A percentile compares a stretch with the other conserved stretches of the same genome.
Conservation (phyloP, 768 basidiomycete species). For the Lentinula detonsa region DNA sequence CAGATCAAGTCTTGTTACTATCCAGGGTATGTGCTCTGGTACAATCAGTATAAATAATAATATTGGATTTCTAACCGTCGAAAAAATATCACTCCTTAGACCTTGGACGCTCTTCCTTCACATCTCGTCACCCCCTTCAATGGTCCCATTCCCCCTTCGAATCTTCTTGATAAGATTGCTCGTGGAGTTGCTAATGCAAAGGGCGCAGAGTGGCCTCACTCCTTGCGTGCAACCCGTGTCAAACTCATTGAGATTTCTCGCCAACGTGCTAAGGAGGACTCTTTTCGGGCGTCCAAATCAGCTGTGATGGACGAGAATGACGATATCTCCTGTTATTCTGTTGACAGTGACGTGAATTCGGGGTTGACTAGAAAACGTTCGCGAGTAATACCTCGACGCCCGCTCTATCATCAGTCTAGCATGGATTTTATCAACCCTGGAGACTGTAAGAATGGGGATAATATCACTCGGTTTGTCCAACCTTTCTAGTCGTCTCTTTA, state of each 20-base stretch:
- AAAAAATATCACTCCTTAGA: slow-evolving; percentile 33
- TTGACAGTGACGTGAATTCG: slow-evolving; percentile 36
- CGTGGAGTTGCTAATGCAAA: slow-evolving; percentile 71
- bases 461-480: slow-evolving; percentile 53
- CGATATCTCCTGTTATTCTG: slow-evolving; percentile 20
- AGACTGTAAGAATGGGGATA: slow-evolving; percentile 43
- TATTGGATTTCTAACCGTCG: background rate
- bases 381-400: slow-evolving; percentile 33
- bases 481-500: slow-evolving; percentile 6
- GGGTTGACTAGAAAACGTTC: slow-evolving; percentile 26
- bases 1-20: slow-evolving; percentile 64
- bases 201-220: slow-evolving; percentile 79
- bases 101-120: slow-evolving; percentile 75
- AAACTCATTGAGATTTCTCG: slow-evolving; percentile 81
- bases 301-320: slow-evolving; percentile 42
- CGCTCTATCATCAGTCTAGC: slow-evolving; percentile 75
- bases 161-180: slow-evolving; percentile 83
- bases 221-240: slow-evolving; percentile 72
- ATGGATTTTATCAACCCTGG: slow-evolving; percentile 77
- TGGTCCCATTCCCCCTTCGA: slow-evolving; percentile 77
- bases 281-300: slow-evolving; percentile 24
- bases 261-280: slow-evolving; percentile 50
- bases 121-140: slow-evolving; percentile 87
- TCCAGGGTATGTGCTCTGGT: slow-evolving; percentile 44
- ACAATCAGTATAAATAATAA: slow-evolving; percentile 3